Conservation (phyloP, 306 rosid genomes). For the Rosa chinensis region DNA sequence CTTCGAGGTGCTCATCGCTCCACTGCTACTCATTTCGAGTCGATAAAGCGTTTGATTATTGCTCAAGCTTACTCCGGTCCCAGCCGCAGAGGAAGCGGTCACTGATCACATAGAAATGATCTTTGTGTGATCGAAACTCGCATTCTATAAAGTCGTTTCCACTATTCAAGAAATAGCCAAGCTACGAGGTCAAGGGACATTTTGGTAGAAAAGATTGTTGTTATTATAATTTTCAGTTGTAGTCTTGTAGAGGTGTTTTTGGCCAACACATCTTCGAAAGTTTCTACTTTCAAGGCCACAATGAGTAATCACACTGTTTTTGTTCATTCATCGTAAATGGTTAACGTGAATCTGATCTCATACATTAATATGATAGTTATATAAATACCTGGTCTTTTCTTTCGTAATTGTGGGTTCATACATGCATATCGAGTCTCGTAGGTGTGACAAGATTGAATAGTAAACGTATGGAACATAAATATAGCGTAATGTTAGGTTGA, state of each 20-base stretch:
- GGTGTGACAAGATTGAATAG: not conserved
- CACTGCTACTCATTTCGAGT: not conserved
- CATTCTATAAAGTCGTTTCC: not conserved
- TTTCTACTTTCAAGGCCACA: not conserved
- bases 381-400: not conserved
- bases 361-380: too few species aligned
- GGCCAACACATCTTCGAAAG: not conserved
- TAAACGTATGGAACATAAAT: too few species aligned
- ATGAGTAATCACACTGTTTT: not conserved
- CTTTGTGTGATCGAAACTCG: not conserved
- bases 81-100: slow-evolving; percentile 44
- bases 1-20: slow-evolving; percentile 15
- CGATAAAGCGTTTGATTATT: slow-evolving; percentile 6
- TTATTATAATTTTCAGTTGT: not conserved
- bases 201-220: not conserved
- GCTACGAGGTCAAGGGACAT: not conserved
- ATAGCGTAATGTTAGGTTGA: too few species aligned
- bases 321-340: not conserved
- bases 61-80: slow-evolving; percentile 45
- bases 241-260: not conserved
- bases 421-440: too few species aligned
- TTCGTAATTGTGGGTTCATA: not conserved
- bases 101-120: slow-evolving; percentile 12
- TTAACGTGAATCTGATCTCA: too few species aligned
- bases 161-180: not conserved